These are phyloP conservation scores for Wallacemonas sp. DNA, from an alignment of 208 protist species.

Conservation along the genomic window DNA sequence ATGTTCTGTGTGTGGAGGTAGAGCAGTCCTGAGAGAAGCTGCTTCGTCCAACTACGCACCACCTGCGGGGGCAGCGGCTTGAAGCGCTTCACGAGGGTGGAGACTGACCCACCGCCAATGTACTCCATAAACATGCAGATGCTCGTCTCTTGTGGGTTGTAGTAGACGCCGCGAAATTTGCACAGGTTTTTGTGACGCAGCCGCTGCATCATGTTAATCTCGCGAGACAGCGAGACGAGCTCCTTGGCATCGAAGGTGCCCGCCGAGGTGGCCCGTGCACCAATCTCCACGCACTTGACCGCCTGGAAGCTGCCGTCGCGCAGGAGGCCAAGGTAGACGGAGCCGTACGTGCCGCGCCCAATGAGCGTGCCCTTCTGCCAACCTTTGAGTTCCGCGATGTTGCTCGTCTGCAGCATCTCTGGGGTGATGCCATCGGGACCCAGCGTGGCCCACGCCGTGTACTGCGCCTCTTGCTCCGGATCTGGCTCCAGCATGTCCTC, in stretches of 20 bases:
- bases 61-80: slow-evolving; percentile 78
- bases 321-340: slow-evolving; percentile 89
- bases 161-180: slow-evolving; percentile 86
- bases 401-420: slow-evolving; percentile 87
- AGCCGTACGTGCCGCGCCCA: slow-evolving; percentile 89
- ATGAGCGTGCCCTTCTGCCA: slow-evolving; percentile 87
- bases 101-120: slow-evolving; percentile 88
- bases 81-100: slow-evolving; percentile 84
- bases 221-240: slow-evolving; percentile 84
- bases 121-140: slow-evolving; percentile 95
- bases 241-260: slow-evolving; percentile 69
- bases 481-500: slow-evolving; percentile 43
- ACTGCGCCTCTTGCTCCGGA: slow-evolving; percentile 78
- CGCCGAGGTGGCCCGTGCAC: slow-evolving; percentile 23
- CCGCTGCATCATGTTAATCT: slow-evolving; percentile 92
- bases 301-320: slow-evolving; percentile 82
- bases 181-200: slow-evolving; percentile 92
- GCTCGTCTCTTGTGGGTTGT: slow-evolving; percentile 45
- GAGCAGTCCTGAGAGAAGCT: slow-evolving; percentile 83
- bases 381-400: slow-evolving; percentile 52
- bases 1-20: slow-evolving; percentile 92
- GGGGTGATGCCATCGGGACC: slow-evolving; percentile 72
- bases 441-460: slow-evolving; percentile 74
- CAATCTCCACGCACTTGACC: slow-evolving; percentile 88
- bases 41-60: slow-evolving; percentile 87